Conservation (phyloP, 2,329 filamentous ascomycete genomes). For the Cercospora zeina region DNA sequence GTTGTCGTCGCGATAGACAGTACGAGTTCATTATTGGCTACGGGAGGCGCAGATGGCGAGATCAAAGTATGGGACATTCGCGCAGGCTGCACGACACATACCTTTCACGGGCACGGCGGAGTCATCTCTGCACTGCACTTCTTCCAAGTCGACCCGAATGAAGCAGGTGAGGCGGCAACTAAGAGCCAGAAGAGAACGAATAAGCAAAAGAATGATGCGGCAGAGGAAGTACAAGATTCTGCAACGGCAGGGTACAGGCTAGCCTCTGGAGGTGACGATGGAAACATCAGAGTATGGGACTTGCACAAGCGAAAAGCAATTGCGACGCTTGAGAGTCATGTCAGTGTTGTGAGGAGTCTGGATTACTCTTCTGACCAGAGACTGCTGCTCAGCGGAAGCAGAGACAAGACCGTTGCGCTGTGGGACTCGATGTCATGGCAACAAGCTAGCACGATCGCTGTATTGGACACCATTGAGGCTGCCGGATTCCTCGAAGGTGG, state of each 20-base stretch:
- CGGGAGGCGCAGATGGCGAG: slow-evolving; percentile 86
- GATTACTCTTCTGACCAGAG: slow-evolving; percentile 77
- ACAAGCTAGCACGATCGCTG: slow-evolving; percentile 73
- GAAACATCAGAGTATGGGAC: slow-evolving; percentile 89
- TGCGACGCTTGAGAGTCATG: slow-evolving; percentile 82
- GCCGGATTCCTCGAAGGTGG: slow-evolving; percentile 76
- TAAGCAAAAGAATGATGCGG: slow-evolving; percentile 49
- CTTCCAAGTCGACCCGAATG: slow-evolving; percentile 61
- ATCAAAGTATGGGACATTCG: slow-evolving; percentile 97
- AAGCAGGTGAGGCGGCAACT: slow-evolving; percentile 24
- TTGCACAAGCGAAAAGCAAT: slow-evolving; percentile 77
- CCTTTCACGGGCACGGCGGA: slow-evolving; percentile 88
- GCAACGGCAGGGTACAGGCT: slow-evolving; percentile 68
- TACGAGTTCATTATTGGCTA: slow-evolving; percentile 86
- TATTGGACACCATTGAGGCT: slow-evolving; percentile 80
- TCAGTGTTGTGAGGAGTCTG: slow-evolving; percentile 86
- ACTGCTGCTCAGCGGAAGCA: slow-evolving; percentile 75
- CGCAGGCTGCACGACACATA: slow-evolving; percentile 89
- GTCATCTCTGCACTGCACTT: slow-evolving; percentile 89
- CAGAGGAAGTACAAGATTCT: slow-evolving; percentile 51
- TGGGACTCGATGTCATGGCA: slow-evolving; percentile 91
- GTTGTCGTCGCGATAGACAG: slow-evolving; percentile 81
- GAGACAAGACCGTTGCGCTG: slow-evolving; percentile 91
- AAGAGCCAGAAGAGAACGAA: slow-evolving; percentile 50
- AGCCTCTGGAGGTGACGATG: slow-evolving; percentile 90